Evolutionary conservation across 257 asterid genomes (phyloP).

Genomic region (Orobanche coerulescens): DNA sequence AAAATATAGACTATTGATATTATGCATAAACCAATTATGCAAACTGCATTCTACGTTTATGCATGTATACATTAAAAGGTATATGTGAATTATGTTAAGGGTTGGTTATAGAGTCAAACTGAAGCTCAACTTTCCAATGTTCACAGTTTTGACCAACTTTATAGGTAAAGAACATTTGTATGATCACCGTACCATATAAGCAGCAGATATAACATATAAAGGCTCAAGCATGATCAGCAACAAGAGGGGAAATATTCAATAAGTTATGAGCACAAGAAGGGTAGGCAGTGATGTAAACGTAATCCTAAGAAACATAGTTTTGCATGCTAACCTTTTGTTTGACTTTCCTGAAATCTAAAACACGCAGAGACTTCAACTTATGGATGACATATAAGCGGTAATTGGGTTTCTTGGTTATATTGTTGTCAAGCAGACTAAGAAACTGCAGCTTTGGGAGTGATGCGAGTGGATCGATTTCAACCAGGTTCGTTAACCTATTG

Average conservation of each 20-base stretch:
- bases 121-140: not conserved
- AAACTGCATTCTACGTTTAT: not conserved
- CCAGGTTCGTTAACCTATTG: constrained; percentile 86
- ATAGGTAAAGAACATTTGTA: not conserved
- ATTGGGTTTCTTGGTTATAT: constrained; percentile 86
- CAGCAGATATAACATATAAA: not conserved
- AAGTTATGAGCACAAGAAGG: not conserved
- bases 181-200: not conserved
- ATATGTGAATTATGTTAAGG: not conserved
- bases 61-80: not conserved
- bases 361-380: constrained; percentile 76
- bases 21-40: not conserved
- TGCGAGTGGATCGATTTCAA: constrained; percentile 89
- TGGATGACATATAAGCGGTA: constrained; percentile 93
- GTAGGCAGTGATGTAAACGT: not conserved
- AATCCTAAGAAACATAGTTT: not conserved
- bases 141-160: not conserved
- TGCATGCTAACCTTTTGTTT: constrained; percentile 73
- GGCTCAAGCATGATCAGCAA: not conserved
- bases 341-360: constrained; percentile 90
- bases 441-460: constrained; percentile 81
- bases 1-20: not conserved
- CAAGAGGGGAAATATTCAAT: not conserved
- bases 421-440: constrained; percentile 91
- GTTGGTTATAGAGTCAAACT: not conserved